Conservation (phyloP, 164 flowering plant genomes). For the Nymphaea thermarum region DNA sequence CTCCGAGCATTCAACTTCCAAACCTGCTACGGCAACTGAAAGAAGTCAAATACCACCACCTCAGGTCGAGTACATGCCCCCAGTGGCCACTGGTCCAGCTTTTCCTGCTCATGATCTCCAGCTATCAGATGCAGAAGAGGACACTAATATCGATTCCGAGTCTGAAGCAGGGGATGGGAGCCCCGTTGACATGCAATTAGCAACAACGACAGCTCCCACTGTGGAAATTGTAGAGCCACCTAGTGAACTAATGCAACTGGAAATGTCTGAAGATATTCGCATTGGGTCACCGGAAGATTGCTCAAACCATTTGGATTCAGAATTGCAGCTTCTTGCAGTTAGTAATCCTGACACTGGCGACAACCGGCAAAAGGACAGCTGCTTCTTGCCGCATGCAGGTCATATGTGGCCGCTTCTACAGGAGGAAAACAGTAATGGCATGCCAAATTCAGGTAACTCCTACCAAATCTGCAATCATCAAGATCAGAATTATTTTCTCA, state of each 20-base stretch:
- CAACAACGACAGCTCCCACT: neutral
- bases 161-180: slow-evolving; percentile 21
- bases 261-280: slow-evolving; percentile 70
- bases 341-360: slow-evolving; percentile 10
- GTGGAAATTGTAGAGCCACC: slow-evolving; percentile 5
- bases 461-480: too few relatives aligned
- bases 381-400: slow-evolving; percentile 25
- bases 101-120: neutral
- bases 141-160: slow-evolving; percentile 16
- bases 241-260: slow-evolving; percentile 69
- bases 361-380: slow-evolving; percentile 15
- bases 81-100: neutral
- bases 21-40: slow-evolving; percentile 44
- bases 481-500: too few relatives aligned
- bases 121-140: neutral
- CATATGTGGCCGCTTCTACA: slow-evolving; percentile 30
- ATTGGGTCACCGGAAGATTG: slow-evolving; percentile 80
- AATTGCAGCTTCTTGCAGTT: slow-evolving; percentile 23
- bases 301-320: slow-evolving; percentile 56
- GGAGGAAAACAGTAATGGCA: slow-evolving; percentile 15
- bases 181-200: neutral
- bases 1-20: slow-evolving; percentile 90
- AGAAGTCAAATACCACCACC: neutral
- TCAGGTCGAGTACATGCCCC: neutral
- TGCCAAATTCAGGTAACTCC: slow-evolving; percentile 26